These are phyloP conservation scores for Aspergillus japonicus DNA, from an alignment of 2,329 filamentous ascomycete genomes.

Conservation along the genomic window DNA sequence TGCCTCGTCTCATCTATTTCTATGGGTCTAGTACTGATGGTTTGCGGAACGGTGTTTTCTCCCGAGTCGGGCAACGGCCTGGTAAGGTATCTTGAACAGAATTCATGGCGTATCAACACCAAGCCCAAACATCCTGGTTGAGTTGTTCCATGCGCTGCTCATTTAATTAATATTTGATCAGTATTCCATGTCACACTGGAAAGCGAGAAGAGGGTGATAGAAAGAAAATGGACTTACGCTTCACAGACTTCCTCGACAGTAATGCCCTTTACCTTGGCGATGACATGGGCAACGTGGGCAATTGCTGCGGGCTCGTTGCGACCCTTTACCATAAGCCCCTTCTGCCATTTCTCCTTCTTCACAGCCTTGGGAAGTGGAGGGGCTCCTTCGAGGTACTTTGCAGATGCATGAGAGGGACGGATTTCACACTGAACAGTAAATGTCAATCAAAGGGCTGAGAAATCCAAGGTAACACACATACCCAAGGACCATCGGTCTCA, in stretches of 20 bases:
- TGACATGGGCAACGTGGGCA: conserved; percentile 78
- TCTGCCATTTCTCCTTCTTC: conserved; percentile 94
- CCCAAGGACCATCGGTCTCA: conserved; percentile 94
- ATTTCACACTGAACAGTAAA: conserved; percentile 70
- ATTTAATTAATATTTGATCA: conserved; percentile 21
- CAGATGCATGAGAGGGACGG: conserved; percentile 80
- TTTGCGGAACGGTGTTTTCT: not conserved
- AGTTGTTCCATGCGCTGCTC: conserved; percentile 72
- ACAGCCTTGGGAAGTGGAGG: conserved; percentile 75
- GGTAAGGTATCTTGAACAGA: not conserved
- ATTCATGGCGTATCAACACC: conserved; percentile 44
- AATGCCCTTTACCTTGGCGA: conserved; percentile 81
- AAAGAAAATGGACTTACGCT: conserved; percentile 51
- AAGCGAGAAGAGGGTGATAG: not conserved
- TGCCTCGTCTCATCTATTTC: not conserved
- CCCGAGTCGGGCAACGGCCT: not conserved
- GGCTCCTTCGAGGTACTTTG: conserved; percentile 68
- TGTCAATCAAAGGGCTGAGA: conserved; percentile 1
- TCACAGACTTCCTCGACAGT: conserved; percentile 80
- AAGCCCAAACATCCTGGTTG: conserved; percentile 73
- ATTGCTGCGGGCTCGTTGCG: conserved; percentile 92
- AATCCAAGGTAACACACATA: conserved; percentile 17
- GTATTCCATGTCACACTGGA: not conserved
- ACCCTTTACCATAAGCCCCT: conserved; percentile 87
- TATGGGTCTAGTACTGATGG: not conserved